A percentile compares a stretch with the other conserved stretches of the same genome.
These are phyloP conservation scores for Dioscorea zingiberensis DNA, from an alignment of 106 monocot genomes.

Conservation along the genomic window DNA sequence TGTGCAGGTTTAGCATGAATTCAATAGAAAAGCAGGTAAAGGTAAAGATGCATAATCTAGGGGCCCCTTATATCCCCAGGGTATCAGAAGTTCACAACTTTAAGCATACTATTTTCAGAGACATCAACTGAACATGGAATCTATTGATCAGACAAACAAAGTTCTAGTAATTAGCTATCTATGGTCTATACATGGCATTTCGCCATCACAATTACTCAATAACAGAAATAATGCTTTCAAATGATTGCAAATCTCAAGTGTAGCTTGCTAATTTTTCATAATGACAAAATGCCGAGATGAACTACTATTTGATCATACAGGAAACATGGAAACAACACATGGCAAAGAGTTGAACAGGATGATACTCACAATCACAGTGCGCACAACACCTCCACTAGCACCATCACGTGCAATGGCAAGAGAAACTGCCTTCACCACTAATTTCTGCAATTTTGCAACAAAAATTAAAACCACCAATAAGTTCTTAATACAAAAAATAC, in stretches of 20 bases:
- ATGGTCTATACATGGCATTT: not conserved
- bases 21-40: not conserved
- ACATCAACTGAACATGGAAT: too few species aligned
- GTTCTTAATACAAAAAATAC: too few species aligned
- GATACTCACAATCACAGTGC: slow-evolving; percentile 77
- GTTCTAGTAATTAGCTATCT: too few species aligned
- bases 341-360: not conserved
- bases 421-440: slow-evolving; percentile 89
- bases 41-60: too few species aligned
- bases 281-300: too few species aligned
- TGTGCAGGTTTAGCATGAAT: not conserved
- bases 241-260: not conserved
- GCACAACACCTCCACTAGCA: slow-evolving; percentile 94
- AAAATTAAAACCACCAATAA: not conserved
- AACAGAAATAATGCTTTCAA: not conserved
- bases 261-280: too few species aligned
- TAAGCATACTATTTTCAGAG: too few species aligned
- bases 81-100: too few species aligned
- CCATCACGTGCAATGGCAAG: slow-evolving; percentile 93
- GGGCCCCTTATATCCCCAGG: too few species aligned
- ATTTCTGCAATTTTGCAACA: slow-evolving; percentile 30
- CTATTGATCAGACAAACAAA: too few species aligned
- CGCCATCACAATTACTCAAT: not conserved
- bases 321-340: not conserved
- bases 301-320: not conserved